Evolutionary conservation across 1,284 basidiomycete genomes (phyloP).

Genomic region (Thecaphora frezii): DNA sequence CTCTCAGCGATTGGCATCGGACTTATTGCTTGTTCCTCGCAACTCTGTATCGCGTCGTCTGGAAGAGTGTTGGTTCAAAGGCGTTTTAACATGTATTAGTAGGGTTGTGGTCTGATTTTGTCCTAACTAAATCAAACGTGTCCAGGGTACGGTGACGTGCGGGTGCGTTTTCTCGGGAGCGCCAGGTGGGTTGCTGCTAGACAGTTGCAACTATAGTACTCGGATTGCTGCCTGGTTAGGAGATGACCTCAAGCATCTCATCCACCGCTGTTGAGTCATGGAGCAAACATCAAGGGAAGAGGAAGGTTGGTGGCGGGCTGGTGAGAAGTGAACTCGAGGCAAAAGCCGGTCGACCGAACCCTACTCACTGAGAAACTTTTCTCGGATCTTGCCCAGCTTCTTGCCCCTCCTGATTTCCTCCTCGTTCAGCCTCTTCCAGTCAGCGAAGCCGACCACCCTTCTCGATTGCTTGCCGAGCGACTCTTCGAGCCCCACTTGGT

Average conservation of each 20-base stretch:
- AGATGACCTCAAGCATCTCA: constrained; percentile 32
- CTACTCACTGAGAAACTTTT: constrained; percentile 65
- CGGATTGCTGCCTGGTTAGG: constrained; percentile 3
- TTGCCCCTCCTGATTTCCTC: constrained; percentile 70
- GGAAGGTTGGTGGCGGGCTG: neutral
- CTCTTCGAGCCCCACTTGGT: neutral
- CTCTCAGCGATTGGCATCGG: too few species aligned
- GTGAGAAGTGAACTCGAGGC: too few species aligned
- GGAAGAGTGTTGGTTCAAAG: too few species aligned
- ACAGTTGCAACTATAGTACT: too few species aligned
- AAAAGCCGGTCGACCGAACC: constrained; percentile 14
- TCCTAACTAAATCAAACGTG: too few species aligned
- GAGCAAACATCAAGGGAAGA: neutral
- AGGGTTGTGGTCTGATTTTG: too few species aligned
- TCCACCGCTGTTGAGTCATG: constrained; percentile 11
- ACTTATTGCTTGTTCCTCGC: too few species aligned
- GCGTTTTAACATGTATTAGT: too few species aligned
- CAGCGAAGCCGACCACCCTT: constrained; percentile 66
- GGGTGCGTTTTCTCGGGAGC: too few species aligned
- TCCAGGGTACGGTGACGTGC: too few species aligned
- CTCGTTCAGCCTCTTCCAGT: constrained; percentile 71
- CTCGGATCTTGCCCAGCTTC: constrained; percentile 70
- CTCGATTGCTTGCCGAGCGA: constrained; percentile 1
- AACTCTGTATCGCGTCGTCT: too few species aligned
- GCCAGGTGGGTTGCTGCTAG: too few species aligned